Conservation (phyloP, 345 rosid species). For the Barbarea vulgaris region DNA sequence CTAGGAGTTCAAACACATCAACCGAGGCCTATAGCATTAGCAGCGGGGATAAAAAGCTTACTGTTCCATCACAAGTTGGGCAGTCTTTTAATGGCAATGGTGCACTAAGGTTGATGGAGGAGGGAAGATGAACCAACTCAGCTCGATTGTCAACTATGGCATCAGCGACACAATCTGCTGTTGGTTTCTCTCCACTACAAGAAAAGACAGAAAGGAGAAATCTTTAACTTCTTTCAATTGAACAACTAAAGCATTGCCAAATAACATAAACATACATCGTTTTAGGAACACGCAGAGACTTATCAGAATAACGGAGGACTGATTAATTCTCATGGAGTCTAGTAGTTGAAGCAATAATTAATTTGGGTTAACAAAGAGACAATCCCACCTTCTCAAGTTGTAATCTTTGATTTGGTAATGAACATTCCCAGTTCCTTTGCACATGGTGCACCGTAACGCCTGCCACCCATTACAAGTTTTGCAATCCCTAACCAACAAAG, state of each 20-base stretch:
- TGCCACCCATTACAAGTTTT: conserved; percentile 88
- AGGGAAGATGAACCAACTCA: conserved; percentile 84
- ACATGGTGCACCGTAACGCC: conserved; percentile 85
- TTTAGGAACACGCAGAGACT: not conserved
- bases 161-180: conserved; percentile 75
- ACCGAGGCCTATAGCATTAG: not conserved
- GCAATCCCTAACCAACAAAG: conserved; percentile 62
- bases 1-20: not conserved
- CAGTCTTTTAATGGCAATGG: conserved; percentile 90
- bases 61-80: conserved; percentile 91
- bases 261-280: not conserved
- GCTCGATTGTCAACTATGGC: conserved; percentile 86
- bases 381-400: conserved; percentile 67
- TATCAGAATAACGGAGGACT: not conserved
- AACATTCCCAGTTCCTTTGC: conserved; percentile 90
- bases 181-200: conserved; percentile 88
- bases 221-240: not conserved
- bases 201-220: conserved; percentile 26
- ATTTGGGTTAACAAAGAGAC: conserved; percentile 3
- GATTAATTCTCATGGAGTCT: not conserved
- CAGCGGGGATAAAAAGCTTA: conserved; percentile 41
- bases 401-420: conserved; percentile 79
- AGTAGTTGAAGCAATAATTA: not conserved
- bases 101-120: conserved; percentile 58
- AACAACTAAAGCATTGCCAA: conserved; percentile 6